Evolutionary conservation across 1,284 basidiomycete species (phyloP), one percentile per base, ranked within the genome.

Genomic region (Cutaneotrichosporon sp.): DNA sequence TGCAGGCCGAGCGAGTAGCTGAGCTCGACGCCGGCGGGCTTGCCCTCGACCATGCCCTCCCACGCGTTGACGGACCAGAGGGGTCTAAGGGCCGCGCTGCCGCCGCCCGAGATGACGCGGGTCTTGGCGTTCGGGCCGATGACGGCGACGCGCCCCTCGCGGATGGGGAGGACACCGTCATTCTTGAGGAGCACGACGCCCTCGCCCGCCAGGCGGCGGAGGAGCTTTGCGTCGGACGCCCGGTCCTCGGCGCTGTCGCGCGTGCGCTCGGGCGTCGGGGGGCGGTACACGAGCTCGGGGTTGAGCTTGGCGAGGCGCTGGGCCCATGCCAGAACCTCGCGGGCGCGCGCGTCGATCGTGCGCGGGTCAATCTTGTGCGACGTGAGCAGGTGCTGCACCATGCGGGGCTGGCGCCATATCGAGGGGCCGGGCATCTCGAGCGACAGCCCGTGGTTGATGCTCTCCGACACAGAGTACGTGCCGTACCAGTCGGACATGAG

Each of bases 391-490:
- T 87, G 84, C 60, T 84, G 84, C 69, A 89, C 83, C 29, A 64
- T 56, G 38, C 34, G 18, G 11, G 59, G 50, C 24, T 62, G 69
- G 36, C 74, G 70, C 69, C 69, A 70, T 7, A 55, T 63, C 0
- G 61, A 33, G 0, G 65, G 58, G 6, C 70, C 69, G 10, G 72
- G 73, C 70, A 69, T 67, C 65, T 71, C 66, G 34, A 75, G 83
- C 69, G 90, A 88, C 34, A 91, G 81, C 0, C 88, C 88, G 16
- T 88, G 88, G 60, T 89, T 88, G 69, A 90, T 82, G 33, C 83
- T 79, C 46, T 83, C 81, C 65, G 86, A 85, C 46, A 89, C 82
- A 46, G 85, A 85, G 79, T 90, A 90, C 2, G 85, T 81, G 0
- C 89, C 67, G 86, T 87, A 86, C 59, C 55, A 68, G 57, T 73